phyloP scores from a whole-genome alignment of 1,284 basidiomycete genomes.

The Fomitopsis pinicola region DNA sequence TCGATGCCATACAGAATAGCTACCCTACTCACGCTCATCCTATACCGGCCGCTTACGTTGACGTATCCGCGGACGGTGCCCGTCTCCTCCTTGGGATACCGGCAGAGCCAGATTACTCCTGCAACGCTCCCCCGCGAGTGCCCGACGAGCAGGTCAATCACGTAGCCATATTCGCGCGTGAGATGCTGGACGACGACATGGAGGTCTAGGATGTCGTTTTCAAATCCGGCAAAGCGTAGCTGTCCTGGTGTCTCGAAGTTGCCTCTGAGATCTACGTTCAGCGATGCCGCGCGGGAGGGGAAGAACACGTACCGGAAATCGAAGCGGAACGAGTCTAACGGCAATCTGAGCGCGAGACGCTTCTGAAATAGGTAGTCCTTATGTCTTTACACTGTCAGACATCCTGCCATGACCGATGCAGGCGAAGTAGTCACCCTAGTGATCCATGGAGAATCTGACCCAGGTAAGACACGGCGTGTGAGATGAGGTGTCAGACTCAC shows the following conservation, averaged over 20 bases:
- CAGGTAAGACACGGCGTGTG: neutral
- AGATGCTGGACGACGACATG: constrained; percentile 60
- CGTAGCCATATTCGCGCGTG: constrained; percentile 53
- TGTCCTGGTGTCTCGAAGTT: constrained; percentile 71
- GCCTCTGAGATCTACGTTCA: constrained; percentile 41
- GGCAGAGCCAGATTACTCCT: constrained; percentile 63
- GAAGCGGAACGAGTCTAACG: constrained; percentile 78
- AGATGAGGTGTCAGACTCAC: constrained; percentile 36
- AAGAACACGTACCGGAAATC: constrained; percentile 66
- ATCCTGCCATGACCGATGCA: neutral
- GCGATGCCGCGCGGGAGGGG: no score
- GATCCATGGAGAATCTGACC: constrained; percentile 68
- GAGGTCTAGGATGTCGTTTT: constrained; percentile 61
- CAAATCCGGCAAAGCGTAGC: constrained; percentile 53
- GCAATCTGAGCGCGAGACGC: constrained; percentile 60
- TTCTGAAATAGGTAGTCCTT: constrained; percentile 83
- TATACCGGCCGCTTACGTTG: constrained; percentile 69
- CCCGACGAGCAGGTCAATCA: constrained; percentile 61
- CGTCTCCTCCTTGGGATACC: constrained; percentile 50
- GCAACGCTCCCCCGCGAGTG: constrained; percentile 73
- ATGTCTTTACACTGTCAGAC: constrained; percentile 43
- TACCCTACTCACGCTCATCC: constrained; percentile 57
- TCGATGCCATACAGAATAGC: no score
- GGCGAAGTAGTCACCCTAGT: constrained; percentile 52
- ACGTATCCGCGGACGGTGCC: constrained; percentile 52